Evolutionary conservation across 805 yeast species (phyloP), one percentile per base, ranked within the genome.

Genomic region (Naumovozyma baii): DNA sequence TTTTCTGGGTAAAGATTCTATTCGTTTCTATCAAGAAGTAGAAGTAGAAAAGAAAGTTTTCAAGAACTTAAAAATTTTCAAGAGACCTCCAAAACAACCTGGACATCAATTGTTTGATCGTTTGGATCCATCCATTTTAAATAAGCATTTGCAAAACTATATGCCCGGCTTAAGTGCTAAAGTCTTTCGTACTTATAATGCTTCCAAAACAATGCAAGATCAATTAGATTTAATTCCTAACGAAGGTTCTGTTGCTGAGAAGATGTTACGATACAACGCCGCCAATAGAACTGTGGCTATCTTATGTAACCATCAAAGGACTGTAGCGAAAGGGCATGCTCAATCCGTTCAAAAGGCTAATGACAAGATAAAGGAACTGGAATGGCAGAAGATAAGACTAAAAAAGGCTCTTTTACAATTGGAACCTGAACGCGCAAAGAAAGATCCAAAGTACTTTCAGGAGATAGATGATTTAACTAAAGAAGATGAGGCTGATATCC

Each of bases 161-260:
- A 81, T 88, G 92, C 78, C 83, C 18, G 97, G 97, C 0, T 70
- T 88, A 47, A 87, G 96, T 0, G 97, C 97, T 3, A 88, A 88
- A 62, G 96, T 88, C 16, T 90, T 88, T 70, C 94, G 97, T 78
- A 88, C 97, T 0, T 88, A 84, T 57, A 88, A 88, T 64, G 97
- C 97, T 1, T 84, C 96, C 1, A 83, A 84, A 60, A 87, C 96
- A 2, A 90, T 88, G 96, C 96, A 88, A 61, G 94, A 88, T 54
- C 95, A 86, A 59, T 63, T 90, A 44, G 95, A 83, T 56, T 64
- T 79, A 52, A 86, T 90, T 49, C 72, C 80, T n/a, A 83, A 85
- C 57, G 82, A 76, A 55, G 96, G 96, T 19, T 76, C 94, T 0
- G 82, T 85, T 3, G 80, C 83, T 18, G 96, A 88, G 57, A 90